Base-by-base conservation (phyloP, 192 early-diverging fungal genomes). In the Entomortierella parvispora region DNA sequence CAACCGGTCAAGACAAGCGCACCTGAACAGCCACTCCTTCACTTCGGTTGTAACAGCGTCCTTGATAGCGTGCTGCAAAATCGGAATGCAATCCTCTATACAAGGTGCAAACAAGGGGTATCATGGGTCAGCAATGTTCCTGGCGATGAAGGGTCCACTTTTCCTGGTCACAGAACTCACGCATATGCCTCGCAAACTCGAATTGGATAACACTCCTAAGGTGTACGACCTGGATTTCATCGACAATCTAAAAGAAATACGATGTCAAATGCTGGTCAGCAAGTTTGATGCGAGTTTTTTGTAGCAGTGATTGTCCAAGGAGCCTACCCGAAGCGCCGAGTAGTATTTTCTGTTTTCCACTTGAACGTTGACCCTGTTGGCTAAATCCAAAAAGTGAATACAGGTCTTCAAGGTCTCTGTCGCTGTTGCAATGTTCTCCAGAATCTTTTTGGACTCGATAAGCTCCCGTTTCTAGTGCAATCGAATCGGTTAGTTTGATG, bases 11-110 rank as follows among this genome's bases (percentile, higher is more conserved):
- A n/a, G 8, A 26, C 47, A 34, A 44, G 12, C 80, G 25, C 68
- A 95, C 93, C 85, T 91, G 59, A 88, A 92, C 44, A 97, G 84
- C 97, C 97, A 99, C 66, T 93, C 91, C 56, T 93, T 94, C 81
- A 97, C 84, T 70, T 98, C 97, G 25, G 85, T 82, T 31, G 92
- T 83, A 6, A 98, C 96, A 1, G 91, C 91, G 44, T 90, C 89
- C 55, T 94, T 91, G 49, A 99, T 91, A 51, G 88, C 90, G 17
- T 93, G 87, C 71, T 96, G 93, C 83, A 96, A 89, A n/a, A 88
- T 85, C n/a, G 95, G 95, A 55, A 99, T 85, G 65, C 91, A 94
- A 47, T 89, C 85, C 78, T 91, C 95, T 95, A 58, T 49, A 37
- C 2, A 37, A 42, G 25, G 23, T n/a, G 23, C n/a, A n/a, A n/a